These are phyloP conservation scores for Schizosaccharomyces octosporus DNA, from an alignment of 805 yeast genomes.

Conservation along the genomic window DNA sequence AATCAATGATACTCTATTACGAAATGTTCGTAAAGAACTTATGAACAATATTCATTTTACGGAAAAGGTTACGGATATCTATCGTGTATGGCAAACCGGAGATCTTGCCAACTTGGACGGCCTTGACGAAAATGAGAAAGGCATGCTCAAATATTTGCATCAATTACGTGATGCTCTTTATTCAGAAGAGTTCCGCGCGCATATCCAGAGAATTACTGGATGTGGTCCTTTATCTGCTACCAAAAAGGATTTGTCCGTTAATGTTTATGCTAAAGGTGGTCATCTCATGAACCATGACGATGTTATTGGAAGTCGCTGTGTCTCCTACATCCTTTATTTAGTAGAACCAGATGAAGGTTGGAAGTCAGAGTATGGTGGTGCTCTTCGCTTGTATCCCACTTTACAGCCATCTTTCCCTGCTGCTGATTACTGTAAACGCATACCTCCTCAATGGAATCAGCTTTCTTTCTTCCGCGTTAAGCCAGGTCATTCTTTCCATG, in stretches of 20 bases:
- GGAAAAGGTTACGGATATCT: constrained; percentile 87
- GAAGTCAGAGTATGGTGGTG: constrained; percentile 89
- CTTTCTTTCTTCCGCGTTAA: constrained; percentile 87
- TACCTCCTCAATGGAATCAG: constrained; percentile 87
- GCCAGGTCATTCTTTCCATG: constrained; percentile 92
- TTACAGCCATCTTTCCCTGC: constrained; percentile 73
- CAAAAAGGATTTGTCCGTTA: constrained; percentile 78
- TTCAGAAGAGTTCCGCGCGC: constrained; percentile 60
- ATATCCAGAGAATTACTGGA: constrained; percentile 51
- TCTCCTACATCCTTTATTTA: constrained; percentile 72
- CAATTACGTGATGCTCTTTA: constrained; percentile 71
- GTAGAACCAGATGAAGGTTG: constrained; percentile 77
- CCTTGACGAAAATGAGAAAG: constrained; percentile 46
- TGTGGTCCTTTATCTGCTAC: constrained; percentile 77
- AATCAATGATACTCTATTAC: constrained; percentile 49
- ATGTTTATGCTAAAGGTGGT: constrained; percentile 77
- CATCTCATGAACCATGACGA: constrained; percentile 91
- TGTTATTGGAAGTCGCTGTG: constrained; percentile 84
- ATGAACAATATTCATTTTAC: constrained; percentile 68
- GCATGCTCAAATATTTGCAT: constrained; percentile 47
- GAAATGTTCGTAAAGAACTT: constrained; percentile 68
- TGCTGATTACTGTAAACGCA: constrained; percentile 40
- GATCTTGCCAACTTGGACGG: constrained; percentile 79
- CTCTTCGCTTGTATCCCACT: constrained; percentile 63
- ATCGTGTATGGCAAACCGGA: constrained; percentile 68